Conservation (phyloP, 2,329 filamentous ascomycete genomes). For the Aplosporella prunicola region DNA sequence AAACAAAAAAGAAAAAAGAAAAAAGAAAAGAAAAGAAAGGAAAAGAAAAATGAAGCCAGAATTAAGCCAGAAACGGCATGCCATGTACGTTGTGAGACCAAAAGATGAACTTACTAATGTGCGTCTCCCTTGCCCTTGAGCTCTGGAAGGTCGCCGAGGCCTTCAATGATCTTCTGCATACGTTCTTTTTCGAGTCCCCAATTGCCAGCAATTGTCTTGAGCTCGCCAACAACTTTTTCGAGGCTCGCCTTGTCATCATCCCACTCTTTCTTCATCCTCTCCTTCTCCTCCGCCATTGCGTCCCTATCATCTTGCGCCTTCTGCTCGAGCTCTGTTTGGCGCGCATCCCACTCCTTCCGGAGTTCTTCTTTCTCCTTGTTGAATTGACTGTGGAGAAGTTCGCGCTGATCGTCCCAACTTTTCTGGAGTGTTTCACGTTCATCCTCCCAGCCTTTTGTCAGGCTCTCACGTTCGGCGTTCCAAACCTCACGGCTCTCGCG, state of each 20-base stretch:
- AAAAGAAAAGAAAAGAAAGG: too few relatives aligned
- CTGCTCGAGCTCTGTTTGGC: slow-evolving; percentile 26
- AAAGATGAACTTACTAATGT: slow-evolving; percentile 34
- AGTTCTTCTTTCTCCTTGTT: slow-evolving; percentile 34
- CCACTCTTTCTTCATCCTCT: slow-evolving; percentile 22
- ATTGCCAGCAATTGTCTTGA: slow-evolving; percentile 26
- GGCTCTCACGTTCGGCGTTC: slow-evolving; percentile 32
- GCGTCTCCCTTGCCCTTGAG: slow-evolving; percentile 35
- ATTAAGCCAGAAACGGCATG: too few relatives aligned
- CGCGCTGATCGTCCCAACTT: slow-evolving; percentile 43
- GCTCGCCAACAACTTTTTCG: slow-evolving; percentile 14
- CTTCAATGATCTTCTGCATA: slow-evolving; percentile 34
- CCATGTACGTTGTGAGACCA: slow-evolving; percentile 5
- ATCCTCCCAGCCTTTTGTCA: slow-evolving; percentile 34
- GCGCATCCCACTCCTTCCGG: slow-evolving; percentile 36
- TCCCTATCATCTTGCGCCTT: slow-evolving; percentile 27
- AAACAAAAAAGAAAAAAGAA: too few relatives aligned
- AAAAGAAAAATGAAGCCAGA: too few relatives aligned
- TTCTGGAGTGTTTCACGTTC: slow-evolving; percentile 43
- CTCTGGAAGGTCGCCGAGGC: slow-evolving; percentile 32
- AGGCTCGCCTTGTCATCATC: slow-evolving; percentile 18
- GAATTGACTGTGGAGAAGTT: slow-evolving; percentile 29
- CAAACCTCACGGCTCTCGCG: slow-evolving; percentile 39
- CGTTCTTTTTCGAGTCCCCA: slow-evolving; percentile 33
- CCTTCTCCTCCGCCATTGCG: slow-evolving; percentile 24